Conservation (phyloP, 257 asterid species). For the Solanum arcanum region DNA sequence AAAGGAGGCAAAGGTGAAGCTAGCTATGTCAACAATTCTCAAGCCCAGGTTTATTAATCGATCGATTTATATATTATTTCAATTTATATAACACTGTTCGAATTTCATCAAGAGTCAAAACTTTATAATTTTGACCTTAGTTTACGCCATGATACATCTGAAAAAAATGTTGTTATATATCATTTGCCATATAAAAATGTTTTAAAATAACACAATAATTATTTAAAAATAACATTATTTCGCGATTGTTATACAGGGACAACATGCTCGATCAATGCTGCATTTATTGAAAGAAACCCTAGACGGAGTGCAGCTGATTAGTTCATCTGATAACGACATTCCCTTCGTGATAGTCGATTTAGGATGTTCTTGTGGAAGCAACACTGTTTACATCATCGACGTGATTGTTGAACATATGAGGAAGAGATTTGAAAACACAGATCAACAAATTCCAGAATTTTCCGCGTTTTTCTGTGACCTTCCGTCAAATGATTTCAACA, state of each 20-base stretch:
- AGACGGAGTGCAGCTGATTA: conserved; percentile 34
- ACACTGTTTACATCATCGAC: conserved; percentile 67
- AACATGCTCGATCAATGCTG: conserved; percentile 76
- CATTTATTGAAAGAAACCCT: conserved; percentile 61
- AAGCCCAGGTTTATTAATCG: conserved; percentile 60
- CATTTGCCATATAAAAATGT: too few species aligned
- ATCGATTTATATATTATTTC: too few species aligned
- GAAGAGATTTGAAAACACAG: conserved; percentile 46
- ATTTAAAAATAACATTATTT: too few species aligned
- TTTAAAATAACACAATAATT: not conserved
- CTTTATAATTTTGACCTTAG: not conserved
- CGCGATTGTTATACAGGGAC: conserved; percentile 25
- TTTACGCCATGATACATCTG: not conserved
- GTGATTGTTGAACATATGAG: conserved; percentile 61
- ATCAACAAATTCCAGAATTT: conserved; percentile 57
- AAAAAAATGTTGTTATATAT: too few species aligned
- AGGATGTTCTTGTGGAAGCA: conserved; percentile 83
- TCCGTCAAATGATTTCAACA: conserved; percentile 85
- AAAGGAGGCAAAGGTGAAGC: conserved; percentile 93
- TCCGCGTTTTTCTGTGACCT: conserved; percentile 78
- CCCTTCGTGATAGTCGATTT: conserved; percentile 76
- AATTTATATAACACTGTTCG: not conserved
- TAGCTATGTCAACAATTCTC: conserved; percentile 81
- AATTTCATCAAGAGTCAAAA: not conserved
- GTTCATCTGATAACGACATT: conserved; percentile 5